A percentile compares a stretch with the other conserved stretches of the same genome.
Evolutionary conservation across 441 rosid species (phyloP).

Genomic region (Brassica balearica): DNA sequence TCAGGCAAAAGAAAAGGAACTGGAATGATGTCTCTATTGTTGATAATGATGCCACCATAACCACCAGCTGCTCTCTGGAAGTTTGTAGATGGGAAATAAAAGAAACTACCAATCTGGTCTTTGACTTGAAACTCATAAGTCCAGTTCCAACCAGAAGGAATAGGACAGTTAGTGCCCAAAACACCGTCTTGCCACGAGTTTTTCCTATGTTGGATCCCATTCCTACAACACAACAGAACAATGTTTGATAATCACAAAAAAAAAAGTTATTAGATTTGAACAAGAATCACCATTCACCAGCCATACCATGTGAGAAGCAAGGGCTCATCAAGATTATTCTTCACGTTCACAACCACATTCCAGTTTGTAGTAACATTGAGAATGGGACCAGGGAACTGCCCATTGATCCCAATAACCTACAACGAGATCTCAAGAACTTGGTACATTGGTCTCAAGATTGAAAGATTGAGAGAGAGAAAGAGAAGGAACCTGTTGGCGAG

Average conservation of each 20-base stretch:
- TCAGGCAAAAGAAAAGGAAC: slow-evolving; percentile 75
- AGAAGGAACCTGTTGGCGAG: slow-evolving; percentile 68
- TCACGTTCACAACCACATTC: slow-evolving; percentile 84
- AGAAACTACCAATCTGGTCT: slow-evolving; percentile 95
- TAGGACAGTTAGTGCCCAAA: slow-evolving; percentile 89
- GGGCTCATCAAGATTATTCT: slow-evolving; percentile 84
- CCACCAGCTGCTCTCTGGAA: slow-evolving; percentile 92
- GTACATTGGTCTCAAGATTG: neutral
- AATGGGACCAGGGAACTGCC: slow-evolving; percentile 83
- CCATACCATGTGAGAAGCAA: slow-evolving; percentile 74
- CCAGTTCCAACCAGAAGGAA: slow-evolving; percentile 96
- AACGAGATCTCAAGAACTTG: slow-evolving; percentile 15
- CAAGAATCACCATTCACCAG: slow-evolving; percentile 47
- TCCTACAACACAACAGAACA: slow-evolving; percentile 11
- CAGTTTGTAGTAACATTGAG: slow-evolving; percentile 87
- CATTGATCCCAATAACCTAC: slow-evolving; percentile 84
- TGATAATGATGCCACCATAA: slow-evolving; percentile 80
- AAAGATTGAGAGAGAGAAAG: neutral
- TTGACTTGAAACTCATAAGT: slow-evolving; percentile 92
- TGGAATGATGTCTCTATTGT: slow-evolving; percentile 79
- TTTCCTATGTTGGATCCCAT: slow-evolving; percentile 83
- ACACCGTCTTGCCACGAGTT: slow-evolving; percentile 98
- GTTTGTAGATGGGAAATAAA: slow-evolving; percentile 74
- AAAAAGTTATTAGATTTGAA: neutral
- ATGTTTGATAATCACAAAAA: neutral